phyloP scores from a whole-genome alignment of 768 basidiomycete genomes.

The Pleurotus sapidus region DNA sequence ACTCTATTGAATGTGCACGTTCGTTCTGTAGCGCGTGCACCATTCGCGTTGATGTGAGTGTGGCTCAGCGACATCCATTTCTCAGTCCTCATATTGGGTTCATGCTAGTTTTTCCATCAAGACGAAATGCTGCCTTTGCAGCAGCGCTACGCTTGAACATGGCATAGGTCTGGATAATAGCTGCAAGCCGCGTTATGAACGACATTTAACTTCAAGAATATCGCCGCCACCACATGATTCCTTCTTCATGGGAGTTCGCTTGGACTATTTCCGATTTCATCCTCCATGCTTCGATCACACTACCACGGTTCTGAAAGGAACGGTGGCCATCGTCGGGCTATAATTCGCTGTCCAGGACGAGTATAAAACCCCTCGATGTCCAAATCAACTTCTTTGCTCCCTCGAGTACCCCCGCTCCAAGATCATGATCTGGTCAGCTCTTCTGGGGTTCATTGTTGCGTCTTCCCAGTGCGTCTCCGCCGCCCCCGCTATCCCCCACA shows the following conservation, averaged over 20 bases:
- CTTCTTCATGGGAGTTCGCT: constrained; percentile 7
- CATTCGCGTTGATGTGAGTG: background rate
- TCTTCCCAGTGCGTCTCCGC: background rate
- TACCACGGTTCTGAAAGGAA: constrained; percentile 1
- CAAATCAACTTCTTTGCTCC: background rate
- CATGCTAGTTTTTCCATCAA: no score
- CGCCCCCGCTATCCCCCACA: background rate
- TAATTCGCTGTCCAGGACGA: background rate
- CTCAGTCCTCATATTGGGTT: no score
- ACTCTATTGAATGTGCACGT: background rate
- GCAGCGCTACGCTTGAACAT: no score
- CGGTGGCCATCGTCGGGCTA: background rate
- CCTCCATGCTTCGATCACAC: background rate
- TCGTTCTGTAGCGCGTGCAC: constrained; percentile 1
- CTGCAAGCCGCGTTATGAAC: background rate
- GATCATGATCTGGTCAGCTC: background rate
- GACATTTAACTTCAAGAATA: background rate
- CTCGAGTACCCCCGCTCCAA: background rate
- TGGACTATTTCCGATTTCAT: background rate
- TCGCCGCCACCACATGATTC: background rate
- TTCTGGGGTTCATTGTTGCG: background rate
- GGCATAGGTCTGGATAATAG: no score
- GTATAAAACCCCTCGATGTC: background rate
- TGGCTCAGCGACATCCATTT: background rate
- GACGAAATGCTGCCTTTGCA: no score